Evolutionary conservation across 371 early-diverging fungal species (phyloP).

Genomic region (Phascolomyces articulosus): DNA sequence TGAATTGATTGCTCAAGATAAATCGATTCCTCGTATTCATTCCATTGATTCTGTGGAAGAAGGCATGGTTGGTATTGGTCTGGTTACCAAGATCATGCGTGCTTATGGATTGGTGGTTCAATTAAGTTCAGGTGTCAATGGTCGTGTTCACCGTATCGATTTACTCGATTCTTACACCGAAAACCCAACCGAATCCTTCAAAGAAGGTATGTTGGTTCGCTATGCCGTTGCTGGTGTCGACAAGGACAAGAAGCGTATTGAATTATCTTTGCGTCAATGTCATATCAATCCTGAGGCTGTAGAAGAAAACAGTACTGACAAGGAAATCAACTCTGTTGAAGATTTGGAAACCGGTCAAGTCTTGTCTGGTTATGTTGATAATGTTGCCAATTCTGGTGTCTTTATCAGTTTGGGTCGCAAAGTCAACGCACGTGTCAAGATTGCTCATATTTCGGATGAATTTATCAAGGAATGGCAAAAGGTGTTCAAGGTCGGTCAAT

Average conservation of each 20-base stretch:
- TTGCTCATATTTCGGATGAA: constrained; percentile 86
- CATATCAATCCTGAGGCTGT: constrained; percentile 40
- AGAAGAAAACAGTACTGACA: constrained; percentile 14
- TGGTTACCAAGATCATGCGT: constrained; percentile 48
- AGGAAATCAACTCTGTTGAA: constrained; percentile 48
- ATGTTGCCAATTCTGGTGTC: constrained; percentile 72
- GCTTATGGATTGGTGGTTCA: constrained; percentile 53
- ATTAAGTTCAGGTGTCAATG: constrained; percentile 55
- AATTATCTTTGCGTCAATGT: constrained; percentile 69
- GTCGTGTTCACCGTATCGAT: constrained; percentile 66
- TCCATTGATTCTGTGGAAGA: constrained; percentile 49
- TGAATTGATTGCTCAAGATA: constrained; percentile 35
- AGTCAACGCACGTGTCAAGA: constrained; percentile 80
- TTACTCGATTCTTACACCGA: constrained; percentile 58
- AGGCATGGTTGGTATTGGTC: constrained; percentile 57
- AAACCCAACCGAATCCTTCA: constrained; percentile 50
- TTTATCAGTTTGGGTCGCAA: constrained; percentile 74
- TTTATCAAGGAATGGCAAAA: constrained; percentile 83
- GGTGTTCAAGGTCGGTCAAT: constrained; percentile 71
- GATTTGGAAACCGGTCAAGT: constrained; percentile 60
- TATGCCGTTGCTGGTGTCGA: constrained; percentile 58
- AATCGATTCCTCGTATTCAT: constrained; percentile 30
- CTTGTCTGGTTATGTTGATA: constrained; percentile 76
- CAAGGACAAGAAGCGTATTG: constrained; percentile 52
- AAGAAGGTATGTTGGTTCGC: constrained; percentile 53